phyloP scores from a whole-genome alignment of 192 early-diverging fungal genomes.

The Coemansia asiatica region DNA sequence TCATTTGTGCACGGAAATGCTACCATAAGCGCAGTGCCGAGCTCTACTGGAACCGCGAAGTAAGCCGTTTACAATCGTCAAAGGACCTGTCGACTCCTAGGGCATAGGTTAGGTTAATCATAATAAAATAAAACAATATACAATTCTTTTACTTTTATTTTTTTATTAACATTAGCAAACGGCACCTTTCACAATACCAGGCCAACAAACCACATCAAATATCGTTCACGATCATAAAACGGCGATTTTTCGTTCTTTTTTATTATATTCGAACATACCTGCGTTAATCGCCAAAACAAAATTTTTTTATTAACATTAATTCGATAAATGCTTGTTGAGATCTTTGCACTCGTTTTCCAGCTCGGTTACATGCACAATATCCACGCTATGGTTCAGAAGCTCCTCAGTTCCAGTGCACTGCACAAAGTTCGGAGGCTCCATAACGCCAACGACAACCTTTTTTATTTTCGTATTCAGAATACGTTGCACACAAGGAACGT shows the following conservation, averaged over 20 bases:
- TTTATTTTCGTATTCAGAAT: conserved; percentile 63
- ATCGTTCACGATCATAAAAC: no score
- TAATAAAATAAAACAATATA: conserved; percentile 13
- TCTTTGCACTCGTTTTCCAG: conserved; percentile 69
- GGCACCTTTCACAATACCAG: no score
- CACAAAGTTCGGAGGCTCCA: conserved; percentile 86
- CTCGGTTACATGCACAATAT: conserved; percentile 69
- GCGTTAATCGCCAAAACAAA: no score
- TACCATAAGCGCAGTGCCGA: background rate
- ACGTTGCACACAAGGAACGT: conserved; percentile 69
- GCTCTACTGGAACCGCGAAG: background rate
- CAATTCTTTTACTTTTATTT: no score
- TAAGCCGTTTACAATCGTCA: background rate
- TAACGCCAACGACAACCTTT: conserved; percentile 78
- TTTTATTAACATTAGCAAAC: no score
- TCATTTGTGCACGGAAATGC: background rate
- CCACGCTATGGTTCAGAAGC: conserved; percentile 65
- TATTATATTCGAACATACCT: no score
- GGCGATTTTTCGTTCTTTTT: no score
- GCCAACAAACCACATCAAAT: no score
- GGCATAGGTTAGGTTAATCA: background rate
- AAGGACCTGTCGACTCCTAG: background rate
- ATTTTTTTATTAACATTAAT: no score
- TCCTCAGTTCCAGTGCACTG: conserved; percentile 71
- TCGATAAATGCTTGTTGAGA: conserved; percentile 65